Conservation (phyloP, 2,329 filamentous ascomycete species). For the Fonsecaea pugnacius region DNA sequence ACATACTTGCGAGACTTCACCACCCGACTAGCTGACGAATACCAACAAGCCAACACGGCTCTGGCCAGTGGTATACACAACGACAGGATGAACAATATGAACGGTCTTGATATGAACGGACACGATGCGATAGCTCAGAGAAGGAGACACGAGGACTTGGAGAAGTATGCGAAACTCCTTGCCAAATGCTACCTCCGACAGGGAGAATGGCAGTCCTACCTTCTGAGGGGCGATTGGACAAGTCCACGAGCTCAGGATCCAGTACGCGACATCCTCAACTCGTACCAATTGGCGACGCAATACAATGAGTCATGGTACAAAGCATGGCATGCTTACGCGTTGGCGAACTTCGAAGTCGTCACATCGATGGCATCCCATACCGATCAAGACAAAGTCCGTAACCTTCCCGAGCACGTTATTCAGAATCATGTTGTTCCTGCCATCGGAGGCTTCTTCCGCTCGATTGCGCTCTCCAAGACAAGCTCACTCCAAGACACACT, state of each 20-base stretch:
- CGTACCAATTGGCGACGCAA: slow-evolving; percentile 87
- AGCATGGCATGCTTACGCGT: slow-evolving; percentile 97
- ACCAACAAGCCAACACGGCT: slow-evolving; percentile 51
- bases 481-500: slow-evolving; percentile 96
- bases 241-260: slow-evolving; percentile 82
- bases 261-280: slow-evolving; percentile 84
- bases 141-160: slow-evolving; percentile 53
- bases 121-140: slow-evolving; percentile 46
- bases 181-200: slow-evolving; percentile 96
- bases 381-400: slow-evolving; percentile 58
- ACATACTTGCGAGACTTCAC: slow-evolving; percentile 67
- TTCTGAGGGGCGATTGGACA: slow-evolving; percentile 88
- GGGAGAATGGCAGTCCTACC: slow-evolving; percentile 89
- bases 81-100: slow-evolving; percentile 51
- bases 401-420: slow-evolving; percentile 57
- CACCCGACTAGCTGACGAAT: slow-evolving; percentile 62
- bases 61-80: slow-evolving; percentile 51
- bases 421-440: slow-evolving; percentile 87
- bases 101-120: slow-evolving; percentile 44
- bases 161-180: slow-evolving; percentile 70
- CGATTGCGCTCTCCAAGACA: slow-evolving; percentile 85
- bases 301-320: slow-evolving; percentile 98
- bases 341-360: slow-evolving; percentile 98
- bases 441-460: slow-evolving; percentile 95
- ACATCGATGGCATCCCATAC: slow-evolving; percentile 73